Evolutionary conservation across 306 rosid genomes (phyloP).

Genomic region (Casuarina equisetifolia): DNA sequence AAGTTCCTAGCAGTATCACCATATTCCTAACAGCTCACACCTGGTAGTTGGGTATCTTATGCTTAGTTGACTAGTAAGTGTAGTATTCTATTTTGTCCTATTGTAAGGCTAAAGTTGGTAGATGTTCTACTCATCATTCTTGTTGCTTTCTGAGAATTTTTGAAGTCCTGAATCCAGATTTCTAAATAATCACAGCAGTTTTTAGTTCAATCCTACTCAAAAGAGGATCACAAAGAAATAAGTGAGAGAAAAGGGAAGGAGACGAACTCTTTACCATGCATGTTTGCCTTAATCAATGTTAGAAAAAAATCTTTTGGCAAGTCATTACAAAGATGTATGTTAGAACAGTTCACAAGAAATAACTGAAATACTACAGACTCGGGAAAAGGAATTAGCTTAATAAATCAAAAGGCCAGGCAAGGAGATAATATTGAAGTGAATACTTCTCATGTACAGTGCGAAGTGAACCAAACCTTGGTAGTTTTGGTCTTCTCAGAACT

Average conservation of each 20-base stretch:
- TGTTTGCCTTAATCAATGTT: not conserved
- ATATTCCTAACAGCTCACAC: not conserved
- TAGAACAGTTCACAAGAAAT: not conserved
- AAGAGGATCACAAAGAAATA: not conserved
- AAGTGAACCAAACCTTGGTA: conserved; percentile 61
- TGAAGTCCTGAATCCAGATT: not conserved
- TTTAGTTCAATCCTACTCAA: not conserved
- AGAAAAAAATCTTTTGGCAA: not conserved
- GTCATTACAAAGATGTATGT: not conserved
- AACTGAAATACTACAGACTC: not conserved
- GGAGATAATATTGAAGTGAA: conserved; percentile 4
- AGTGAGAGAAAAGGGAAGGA: not conserved
- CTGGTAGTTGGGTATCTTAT: not conserved
- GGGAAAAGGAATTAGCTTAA: not conserved
- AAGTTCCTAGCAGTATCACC: not conserved
- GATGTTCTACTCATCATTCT: too few relatives aligned
- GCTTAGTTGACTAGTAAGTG: not conserved
- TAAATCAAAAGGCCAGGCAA: not conserved
- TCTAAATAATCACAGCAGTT: not conserved
- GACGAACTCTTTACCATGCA: not conserved
- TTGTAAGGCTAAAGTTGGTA: too few relatives aligned
- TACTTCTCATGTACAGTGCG: conserved; percentile 22
- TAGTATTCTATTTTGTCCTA: not conserved
- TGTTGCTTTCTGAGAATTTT: too few relatives aligned
- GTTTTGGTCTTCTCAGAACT: conserved; percentile 40